Evolutionary conservation across 192 early-diverging fungal species (phyloP).

Genomic region (Endogone sp.): DNA sequence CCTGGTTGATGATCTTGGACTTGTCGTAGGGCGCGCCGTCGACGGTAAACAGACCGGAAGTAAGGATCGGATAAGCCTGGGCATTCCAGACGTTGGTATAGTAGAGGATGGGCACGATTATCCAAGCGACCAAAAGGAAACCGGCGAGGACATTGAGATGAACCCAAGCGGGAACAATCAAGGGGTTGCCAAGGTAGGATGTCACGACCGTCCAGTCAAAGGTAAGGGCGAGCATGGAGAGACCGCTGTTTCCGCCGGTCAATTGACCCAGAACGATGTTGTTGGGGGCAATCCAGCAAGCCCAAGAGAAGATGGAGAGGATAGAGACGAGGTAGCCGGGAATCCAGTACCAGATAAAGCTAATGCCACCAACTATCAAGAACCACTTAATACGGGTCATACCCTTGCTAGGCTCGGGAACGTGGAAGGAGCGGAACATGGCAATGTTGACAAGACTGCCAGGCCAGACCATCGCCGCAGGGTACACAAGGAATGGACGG

Average conservation of each 20-base stretch:
- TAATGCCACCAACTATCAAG: slow-evolving; percentile 41
- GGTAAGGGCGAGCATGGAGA: slow-evolving; percentile 50
- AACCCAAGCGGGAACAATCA: slow-evolving; percentile 37
- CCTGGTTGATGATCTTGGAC: slow-evolving; percentile 20
- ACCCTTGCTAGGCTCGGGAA: slow-evolving; percentile 8
- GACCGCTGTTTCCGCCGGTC: slow-evolving; percentile 39
- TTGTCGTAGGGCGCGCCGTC: slow-evolving; percentile 35
- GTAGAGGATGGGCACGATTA: slow-evolving; percentile 48
- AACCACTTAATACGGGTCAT: slow-evolving; percentile 56
- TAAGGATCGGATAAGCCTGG: slow-evolving; percentile 37
- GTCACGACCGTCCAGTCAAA: slow-evolving; percentile 56
- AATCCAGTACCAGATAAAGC: slow-evolving; percentile 56
- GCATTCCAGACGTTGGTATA: slow-evolving; percentile 46
- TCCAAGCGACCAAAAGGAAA: slow-evolving; percentile 45
- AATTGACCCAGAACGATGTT: slow-evolving; percentile 40
- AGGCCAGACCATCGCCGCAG: slow-evolving; percentile 89
- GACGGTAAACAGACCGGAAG: slow-evolving; percentile 25
- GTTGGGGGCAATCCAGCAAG: slow-evolving; percentile 46
- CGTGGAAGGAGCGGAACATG: slow-evolving; percentile 74
- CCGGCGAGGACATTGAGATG: slow-evolving; percentile 46
- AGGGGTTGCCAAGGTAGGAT: slow-evolving; percentile 36
- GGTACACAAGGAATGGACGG: slow-evolving; percentile 81
- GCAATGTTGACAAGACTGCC: slow-evolving; percentile 69
- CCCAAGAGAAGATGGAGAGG: slow-evolving; percentile 43
- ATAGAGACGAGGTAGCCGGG: slow-evolving; percentile 51